Base-by-base conservation (phyloP, 106 monocot genomes). In the Acanthochlamys bracteata region DNA sequence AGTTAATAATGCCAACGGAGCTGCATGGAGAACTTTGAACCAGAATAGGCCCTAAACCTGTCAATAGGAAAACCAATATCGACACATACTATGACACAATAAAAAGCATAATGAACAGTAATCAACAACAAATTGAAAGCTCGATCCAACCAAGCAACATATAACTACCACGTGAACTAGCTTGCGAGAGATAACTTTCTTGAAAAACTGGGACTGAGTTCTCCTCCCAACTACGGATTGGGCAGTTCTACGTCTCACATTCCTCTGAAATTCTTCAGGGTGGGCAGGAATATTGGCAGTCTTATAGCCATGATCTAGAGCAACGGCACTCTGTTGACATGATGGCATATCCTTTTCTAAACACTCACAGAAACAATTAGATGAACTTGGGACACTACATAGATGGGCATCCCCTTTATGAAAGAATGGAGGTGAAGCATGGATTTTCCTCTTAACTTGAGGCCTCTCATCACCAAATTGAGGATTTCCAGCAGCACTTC, bases 231-330 rank as follows among this genome's bases (percentile, higher is more conserved):
- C 66, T 65, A 65, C 4, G 22, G 63, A 16, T 65, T 76, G 42
- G 3, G 53, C 41, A 60, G 74, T 57, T 22, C 86, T 59, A 23
- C 76, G 71, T 74, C 86, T 76, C 7, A 87, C 86, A 80, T 83
- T 83, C 66, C 86, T 76, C 53, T 76, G 79, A 80, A 67, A 77
- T 62, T 57, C 86, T 64, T 79, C 82, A 10, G 10, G 53, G 39
- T 22, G 26, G 64, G 39, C 42, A 64, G 43, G 51, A 16, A 22
- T 46, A 66, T 66, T n/a, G 55, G 62, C 55, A 25, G 40, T 69
- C 52, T 60, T 46, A 62, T 39, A 62, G 3, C 39, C 33, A 40
- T 39, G 39, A 40, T 8, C 39, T 14, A 19, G 33, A 33, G 33
- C 6, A 33, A 33, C 6, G 33, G 33, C 33, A 33, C 33, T 33